Base-by-base conservation (phyloP, 352 stramenopile genomes). In the Phytophthora syringae region DNA sequence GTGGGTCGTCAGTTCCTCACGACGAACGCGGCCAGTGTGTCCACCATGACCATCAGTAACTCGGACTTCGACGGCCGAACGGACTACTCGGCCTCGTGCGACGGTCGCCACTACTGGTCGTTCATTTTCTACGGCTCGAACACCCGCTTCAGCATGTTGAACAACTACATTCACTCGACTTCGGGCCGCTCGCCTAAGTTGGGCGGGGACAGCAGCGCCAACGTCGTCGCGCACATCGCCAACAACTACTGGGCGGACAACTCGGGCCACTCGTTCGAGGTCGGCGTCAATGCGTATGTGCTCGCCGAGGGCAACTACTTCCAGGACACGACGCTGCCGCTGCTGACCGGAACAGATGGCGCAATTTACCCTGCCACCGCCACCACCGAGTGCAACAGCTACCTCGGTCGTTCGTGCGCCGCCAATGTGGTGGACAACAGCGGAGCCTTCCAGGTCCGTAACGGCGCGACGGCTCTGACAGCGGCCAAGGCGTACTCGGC, bases 31-130 rank as follows among this genome's bases (percentile, higher is more conserved):
- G 65, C 72, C 13, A 53, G 57, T 3, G 64, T n/a, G n/a, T n/a
- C 65, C 27, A 76, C 65, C 20, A 54, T 83, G 54, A 86, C 77
- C 13, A 77, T 86, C 64, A 82, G 72, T 62, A 82, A 83, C 70
- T 80, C 61, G 43, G 69, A 84, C 30, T 81, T 84, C 63, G 76
- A 84, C 43, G 76, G 76, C 9, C 40, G 66, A 22, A 83, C 77
- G 1, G 20, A 56, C n/a, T 86, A 70, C 56, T 82, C 73, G 5
- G 57, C 76, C 0, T 57, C 74, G 39, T 86, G 77, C 36, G 74
- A 86, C 32, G 72, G 73, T 18, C 74, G 66, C 58, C 77, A 86
- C 59, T 86, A 86, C 68, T 86, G 77, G 77, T 70, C 51, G 0
- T 77, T 80, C 54, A 69, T 83, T 48, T 72, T 81, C 40, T 75